Percentiles rank a stretch among this genome's conserved stretches.
These are phyloP conservation scores for Catharanthus roseus DNA, from an alignment of 257 asterid species.

Conservation along the genomic window DNA sequence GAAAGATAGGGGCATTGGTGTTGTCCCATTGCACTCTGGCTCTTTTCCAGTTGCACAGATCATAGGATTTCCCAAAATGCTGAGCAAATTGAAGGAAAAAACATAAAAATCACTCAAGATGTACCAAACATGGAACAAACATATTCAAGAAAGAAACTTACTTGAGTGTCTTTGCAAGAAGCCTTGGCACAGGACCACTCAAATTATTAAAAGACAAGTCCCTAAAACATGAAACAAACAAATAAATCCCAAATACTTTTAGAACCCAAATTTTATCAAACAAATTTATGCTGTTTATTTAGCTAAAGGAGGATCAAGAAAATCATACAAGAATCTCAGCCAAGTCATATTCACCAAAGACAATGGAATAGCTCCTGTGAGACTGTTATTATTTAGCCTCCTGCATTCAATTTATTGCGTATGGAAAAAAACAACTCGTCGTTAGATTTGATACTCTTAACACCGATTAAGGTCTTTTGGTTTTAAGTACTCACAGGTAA, in stretches of 20 bases:
- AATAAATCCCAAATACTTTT: no score
- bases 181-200: conserved; percentile 82
- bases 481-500: conserved; percentile 54
- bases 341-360: conserved; percentile 39
- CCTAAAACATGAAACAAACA: no score
- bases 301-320: conserved; percentile 24
- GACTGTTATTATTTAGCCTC: conserved; percentile 84
- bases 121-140: not conserved
- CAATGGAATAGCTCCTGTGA: conserved; percentile 71
- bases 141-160: conserved; percentile 22
- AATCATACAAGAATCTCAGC: conserved; percentile 44
- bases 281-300: not conserved
- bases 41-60: conserved; percentile 87
- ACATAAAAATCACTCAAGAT: not conserved
- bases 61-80: conserved; percentile 65
- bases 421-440: no score
- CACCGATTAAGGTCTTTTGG: no score
- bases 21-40: conserved; percentile 72
- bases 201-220: conserved; percentile 11
- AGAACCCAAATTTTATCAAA: conserved; percentile 13
- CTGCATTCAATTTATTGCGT: conserved; percentile 32
- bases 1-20: conserved; percentile 57
- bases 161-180: conserved; percentile 83
- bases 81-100: conserved; percentile 16
- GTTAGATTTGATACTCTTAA: no score